phyloP scores from a whole-genome alignment of 2,329 filamentous ascomycete species.

The Fusarium hostae region DNA sequence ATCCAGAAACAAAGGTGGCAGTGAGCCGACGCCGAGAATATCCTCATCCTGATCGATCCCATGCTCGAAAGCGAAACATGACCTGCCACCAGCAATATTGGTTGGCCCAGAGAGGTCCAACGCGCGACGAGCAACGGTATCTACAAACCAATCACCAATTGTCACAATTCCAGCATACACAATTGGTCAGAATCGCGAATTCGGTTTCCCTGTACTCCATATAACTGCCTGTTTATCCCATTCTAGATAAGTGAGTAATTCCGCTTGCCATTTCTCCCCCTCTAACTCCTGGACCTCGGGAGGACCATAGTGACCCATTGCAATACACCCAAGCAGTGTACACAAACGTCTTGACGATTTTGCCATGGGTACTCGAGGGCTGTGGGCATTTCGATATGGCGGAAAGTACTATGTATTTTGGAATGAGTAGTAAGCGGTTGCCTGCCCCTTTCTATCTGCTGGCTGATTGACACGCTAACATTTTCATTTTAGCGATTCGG shows the following conservation, averaged over 20 bases:
- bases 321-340: background rate
- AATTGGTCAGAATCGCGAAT: background rate
- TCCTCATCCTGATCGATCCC: background rate
- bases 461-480: background rate
- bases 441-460: background rate
- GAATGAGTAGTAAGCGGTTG: background rate
- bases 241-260: background rate
- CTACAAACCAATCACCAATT: background rate
- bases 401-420: background rate
- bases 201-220: background rate
- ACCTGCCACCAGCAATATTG: background rate
- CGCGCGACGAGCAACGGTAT: background rate
- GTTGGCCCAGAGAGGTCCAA: background rate
- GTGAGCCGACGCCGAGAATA: background rate
- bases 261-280: background rate
- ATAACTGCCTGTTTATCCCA: background rate
- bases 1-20: background rate
- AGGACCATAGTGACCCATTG: background rate
- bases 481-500: background rate
- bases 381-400: background rate
- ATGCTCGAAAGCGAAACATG: background rate
- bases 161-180: background rate
- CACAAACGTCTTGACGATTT: background rate
- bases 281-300: background rate
- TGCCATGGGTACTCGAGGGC: background rate